phyloP scores from a whole-genome alignment of 192 early-diverging fungal genomes.

The Linderina pennispora region DNA sequence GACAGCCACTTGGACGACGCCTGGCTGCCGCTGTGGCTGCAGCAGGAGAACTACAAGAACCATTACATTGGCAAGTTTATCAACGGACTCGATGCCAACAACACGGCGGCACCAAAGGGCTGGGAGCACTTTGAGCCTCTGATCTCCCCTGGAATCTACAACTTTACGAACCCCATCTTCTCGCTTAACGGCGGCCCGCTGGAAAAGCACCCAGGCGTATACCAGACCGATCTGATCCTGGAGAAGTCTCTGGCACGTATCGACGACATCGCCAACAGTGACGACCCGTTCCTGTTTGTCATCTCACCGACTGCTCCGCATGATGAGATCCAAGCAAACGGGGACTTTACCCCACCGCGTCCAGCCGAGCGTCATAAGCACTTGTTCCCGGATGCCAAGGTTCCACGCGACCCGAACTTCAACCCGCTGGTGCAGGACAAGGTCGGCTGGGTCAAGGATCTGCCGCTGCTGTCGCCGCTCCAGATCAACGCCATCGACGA shows the following conservation, averaged over 20 bases:
- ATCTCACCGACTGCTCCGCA: conserved; percentile 59
- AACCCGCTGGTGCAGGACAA: conserved; percentile 51
- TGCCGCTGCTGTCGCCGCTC: conserved; percentile 35
- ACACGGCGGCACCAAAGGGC: conserved; percentile 29
- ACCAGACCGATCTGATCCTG: conserved; percentile 53
- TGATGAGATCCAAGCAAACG: conserved; percentile 40
- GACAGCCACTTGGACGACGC: conserved; percentile 29
- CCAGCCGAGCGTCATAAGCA: conserved; percentile 55
- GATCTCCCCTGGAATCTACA: conserved; percentile 54
- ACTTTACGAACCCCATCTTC: conserved; percentile 53
- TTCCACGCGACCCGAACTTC: conserved; percentile 53
- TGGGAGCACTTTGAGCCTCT: conserved; percentile 36
- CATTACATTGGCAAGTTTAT: conserved; percentile 67
- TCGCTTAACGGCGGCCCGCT: conserved; percentile 50
- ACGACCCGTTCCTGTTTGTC: conserved; percentile 44
- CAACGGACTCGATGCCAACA: conserved; percentile 40
- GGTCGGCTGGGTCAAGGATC: conserved; percentile 44
- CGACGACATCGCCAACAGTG: conserved; percentile 35
- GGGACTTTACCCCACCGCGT: conserved; percentile 43
- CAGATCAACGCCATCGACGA: conserved; percentile 45
- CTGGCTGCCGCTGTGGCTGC: conserved; percentile 51
- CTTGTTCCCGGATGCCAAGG: conserved; percentile 49
- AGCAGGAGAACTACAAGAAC: conserved; percentile 53
- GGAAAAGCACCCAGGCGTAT: conserved; percentile 40
- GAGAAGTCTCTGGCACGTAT: conserved; percentile 47